Base-by-base conservation (phyloP, 495 filamentous ascomycete genomes). In the Neurospora sp. region DNA sequence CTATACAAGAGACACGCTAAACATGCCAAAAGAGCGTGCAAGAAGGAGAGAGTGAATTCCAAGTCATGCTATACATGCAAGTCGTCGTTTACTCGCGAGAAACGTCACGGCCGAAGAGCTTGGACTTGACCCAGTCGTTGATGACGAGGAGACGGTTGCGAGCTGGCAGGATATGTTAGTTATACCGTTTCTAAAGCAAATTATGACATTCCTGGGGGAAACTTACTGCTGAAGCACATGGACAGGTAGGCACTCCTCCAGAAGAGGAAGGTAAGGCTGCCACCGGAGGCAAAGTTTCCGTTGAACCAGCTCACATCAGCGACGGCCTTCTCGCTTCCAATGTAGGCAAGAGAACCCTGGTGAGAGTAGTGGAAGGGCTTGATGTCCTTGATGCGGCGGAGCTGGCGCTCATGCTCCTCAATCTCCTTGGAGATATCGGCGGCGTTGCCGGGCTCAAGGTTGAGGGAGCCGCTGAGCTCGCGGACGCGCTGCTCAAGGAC, bases 151-250 rank as follows among this genome's bases (percentile, higher is more conserved):
- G 87, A 80, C 96, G 91, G 83, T 98, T 99, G 74, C 96, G 91
- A 59, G 90, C 91, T 93, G 75, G 53, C 14, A 53, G 75, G 53
- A 68, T 16, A 61, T 69, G 73, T 82, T 73, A 79, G 76, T 17
- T 16, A 37, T 48, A 6, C 20, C 1, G 27, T 40, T 22, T 8
- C 16, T 38, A 31, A 8, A 59, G 22, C n/a, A 59, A 20, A 35
- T 70, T 1, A 38, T 72, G 39, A 68, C 1, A 68, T 61, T 48
- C 22, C 9, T 35, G 22, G 38, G 70, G 70, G 69, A 73, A 77
- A 90, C 92, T 87, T 88, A 93, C 93, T 93, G 88, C 94, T 97
- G 82, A 98, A 99, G 89, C 94, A 98, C 96, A 99, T 99, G 88
- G 91, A 96, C 82, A 99, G 85, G 82, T 99, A 99, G 70, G 96